These are phyloP conservation scores for Zopfia rhizophila DNA, from an alignment of 2,329 filamentous ascomycete genomes.

Conservation along the genomic window DNA sequence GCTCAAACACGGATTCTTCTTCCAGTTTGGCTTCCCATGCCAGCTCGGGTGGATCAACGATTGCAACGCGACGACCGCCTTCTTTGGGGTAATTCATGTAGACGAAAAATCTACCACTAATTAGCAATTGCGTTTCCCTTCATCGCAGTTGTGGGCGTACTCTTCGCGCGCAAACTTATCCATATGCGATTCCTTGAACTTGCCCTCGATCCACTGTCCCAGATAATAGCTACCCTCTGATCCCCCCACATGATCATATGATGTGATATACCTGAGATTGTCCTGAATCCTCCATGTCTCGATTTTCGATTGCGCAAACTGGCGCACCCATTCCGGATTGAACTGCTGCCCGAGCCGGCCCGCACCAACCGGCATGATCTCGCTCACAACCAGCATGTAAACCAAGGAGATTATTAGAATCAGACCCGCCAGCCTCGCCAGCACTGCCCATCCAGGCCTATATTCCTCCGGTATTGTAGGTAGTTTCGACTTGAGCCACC, in stretches of 20 bases:
- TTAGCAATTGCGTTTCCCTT: background rate
- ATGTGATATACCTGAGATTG: constrained; percentile 79
- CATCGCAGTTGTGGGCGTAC: constrained; percentile 31
- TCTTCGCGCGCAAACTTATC: constrained; percentile 81
- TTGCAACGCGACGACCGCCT: constrained; percentile 81
- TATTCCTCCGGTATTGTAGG: constrained; percentile 60
- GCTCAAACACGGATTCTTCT: constrained; percentile 76
- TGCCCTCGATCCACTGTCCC: constrained; percentile 82
- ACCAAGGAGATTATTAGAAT: constrained; percentile 79
- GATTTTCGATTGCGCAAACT: constrained; percentile 77
- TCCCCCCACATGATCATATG: constrained; percentile 91
- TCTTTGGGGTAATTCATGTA: constrained; percentile 91
- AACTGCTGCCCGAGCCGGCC: constrained; percentile 72
- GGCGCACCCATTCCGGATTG: constrained; percentile 82
- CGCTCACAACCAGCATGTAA: constrained; percentile 86
- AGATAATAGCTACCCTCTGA: constrained; percentile 90
- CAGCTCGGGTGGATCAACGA: constrained; percentile 75
- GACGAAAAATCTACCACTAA: constrained; percentile 69
- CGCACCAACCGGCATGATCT: constrained; percentile 77
- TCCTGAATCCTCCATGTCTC: constrained; percentile 72
- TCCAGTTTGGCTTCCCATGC: constrained; percentile 85
- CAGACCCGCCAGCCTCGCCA: constrained; percentile 79
- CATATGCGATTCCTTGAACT: constrained; percentile 77
- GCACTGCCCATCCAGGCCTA: constrained; percentile 69
- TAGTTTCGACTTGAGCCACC: constrained; percentile 46